Evolutionary conservation across 208 protist genomes (phyloP).

Genomic region (Trypanosomatidae sp.): DNA sequence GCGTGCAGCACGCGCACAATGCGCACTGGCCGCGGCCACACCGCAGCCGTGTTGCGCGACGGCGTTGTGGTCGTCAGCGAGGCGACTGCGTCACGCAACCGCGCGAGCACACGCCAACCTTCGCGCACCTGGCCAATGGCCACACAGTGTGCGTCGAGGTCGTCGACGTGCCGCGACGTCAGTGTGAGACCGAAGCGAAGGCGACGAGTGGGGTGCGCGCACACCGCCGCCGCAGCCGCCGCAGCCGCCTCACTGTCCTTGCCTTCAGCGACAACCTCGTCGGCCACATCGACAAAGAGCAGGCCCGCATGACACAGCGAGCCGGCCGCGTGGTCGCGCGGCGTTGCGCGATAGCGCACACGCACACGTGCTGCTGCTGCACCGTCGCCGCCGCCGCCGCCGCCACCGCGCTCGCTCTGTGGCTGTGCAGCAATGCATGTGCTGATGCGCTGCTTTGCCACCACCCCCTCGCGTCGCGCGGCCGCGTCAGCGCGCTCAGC

Average conservation of each 20-base stretch:
- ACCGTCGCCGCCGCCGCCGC: no score
- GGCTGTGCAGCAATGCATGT: slow-evolving; percentile 1
- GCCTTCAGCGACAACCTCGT: no score
- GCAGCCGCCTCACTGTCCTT: no score
- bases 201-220: not conserved
- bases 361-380: no score
- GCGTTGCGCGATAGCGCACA: not conserved
- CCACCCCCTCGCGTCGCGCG: not conserved
- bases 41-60: no score
- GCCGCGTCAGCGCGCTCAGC: not conserved
- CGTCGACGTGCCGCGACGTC: slow-evolving; percentile 25
- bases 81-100: slow-evolving; percentile 17
- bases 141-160: slow-evolving; percentile 38
- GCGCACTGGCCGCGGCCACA: slow-evolving; percentile 23
- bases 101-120: slow-evolving; percentile 23
- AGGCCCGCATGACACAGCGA: slow-evolving; percentile 19
- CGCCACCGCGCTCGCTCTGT: no score
- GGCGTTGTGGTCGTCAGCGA: no score
- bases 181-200: slow-evolving; percentile 46
- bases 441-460: not conserved
- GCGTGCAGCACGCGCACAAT: slow-evolving; percentile 48
- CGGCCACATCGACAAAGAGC: slow-evolving; percentile 20
- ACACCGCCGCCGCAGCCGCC: not conserved
- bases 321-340: not conserved
- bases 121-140: slow-evolving; percentile 47